Evolutionary conservation across 2,329 filamentous ascomycete species (phyloP).

Genomic region (Fusarium heterosporum): DNA sequence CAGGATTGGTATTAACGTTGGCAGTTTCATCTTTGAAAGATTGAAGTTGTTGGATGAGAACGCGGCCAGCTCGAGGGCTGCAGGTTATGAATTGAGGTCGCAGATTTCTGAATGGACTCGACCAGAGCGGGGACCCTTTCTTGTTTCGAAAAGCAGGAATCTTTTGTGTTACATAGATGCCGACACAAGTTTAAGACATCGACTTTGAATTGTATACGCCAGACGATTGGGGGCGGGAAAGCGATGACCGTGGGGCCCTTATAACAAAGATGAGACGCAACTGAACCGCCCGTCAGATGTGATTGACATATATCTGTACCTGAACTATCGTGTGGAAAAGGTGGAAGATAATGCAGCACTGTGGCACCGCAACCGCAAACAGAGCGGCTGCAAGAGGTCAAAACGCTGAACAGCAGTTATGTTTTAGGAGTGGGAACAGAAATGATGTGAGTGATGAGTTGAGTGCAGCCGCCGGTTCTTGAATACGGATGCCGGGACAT

Average conservation of each 20-base stretch:
- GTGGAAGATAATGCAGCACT: conserved; percentile 5
- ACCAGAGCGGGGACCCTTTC: conserved; percentile 1
- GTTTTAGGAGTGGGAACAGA: not conserved
- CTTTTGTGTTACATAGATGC: conserved; percentile 7
- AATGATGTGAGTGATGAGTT: conserved; percentile 37
- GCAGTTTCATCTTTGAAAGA: not conserved
- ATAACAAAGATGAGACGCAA: conserved; percentile 16
- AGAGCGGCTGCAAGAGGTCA: not conserved
- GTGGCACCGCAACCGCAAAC: not conserved
- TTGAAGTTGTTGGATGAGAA: not conserved
- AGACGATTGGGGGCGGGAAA: conserved; percentile 3
- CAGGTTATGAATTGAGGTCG: not conserved
- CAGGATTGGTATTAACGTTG: conserved; percentile 34
- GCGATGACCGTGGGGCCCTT: not conserved
- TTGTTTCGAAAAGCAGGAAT: not conserved
- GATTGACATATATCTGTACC: conserved; percentile 12
- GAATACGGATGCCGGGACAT: not conserved
- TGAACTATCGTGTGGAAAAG: conserved; percentile 8
- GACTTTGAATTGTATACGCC: not conserved
- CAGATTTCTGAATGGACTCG: conserved; percentile 1
- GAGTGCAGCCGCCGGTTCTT: conserved; percentile 6
- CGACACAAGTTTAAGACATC: not conserved
- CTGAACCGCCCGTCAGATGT: conserved; percentile 11
- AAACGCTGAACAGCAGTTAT: not conserved
- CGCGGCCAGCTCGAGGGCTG: conserved; percentile 1